A percentile compares a stretch with the other conserved stretches of the same genome.
phyloP scores from a whole-genome alignment of 176 grass and related monocot genomes.

The Echinochloa phyllopogon region DNA sequence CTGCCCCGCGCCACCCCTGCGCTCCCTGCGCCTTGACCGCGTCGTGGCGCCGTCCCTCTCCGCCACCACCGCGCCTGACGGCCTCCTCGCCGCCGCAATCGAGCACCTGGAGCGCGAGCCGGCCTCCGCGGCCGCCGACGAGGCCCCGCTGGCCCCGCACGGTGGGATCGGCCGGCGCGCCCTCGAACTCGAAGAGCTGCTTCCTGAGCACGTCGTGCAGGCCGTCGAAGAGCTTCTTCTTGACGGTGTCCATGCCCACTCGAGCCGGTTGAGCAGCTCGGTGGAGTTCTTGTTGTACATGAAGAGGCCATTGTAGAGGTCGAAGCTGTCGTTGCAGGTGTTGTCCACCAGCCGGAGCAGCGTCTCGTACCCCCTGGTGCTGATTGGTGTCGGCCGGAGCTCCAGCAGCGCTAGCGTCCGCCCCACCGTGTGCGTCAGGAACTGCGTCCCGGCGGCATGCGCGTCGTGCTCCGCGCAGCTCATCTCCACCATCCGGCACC shows the following conservation, averaged over 20 bases:
- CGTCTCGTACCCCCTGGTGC: conserved; percentile 67
- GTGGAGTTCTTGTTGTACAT: conserved; percentile 92
- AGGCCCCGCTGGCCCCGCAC: no score
- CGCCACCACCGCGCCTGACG: no score
- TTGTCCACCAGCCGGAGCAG: conserved; percentile 80
- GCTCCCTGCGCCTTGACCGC: no score
- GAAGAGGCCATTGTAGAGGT: conserved; percentile 90
- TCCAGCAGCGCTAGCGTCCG: conserved; percentile 53
- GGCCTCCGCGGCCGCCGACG: no score
- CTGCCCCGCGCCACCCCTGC: no score
- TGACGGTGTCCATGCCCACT: conserved; percentile 68
- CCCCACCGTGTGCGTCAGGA: conserved; percentile 84
- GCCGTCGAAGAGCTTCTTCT: conserved; percentile 67
- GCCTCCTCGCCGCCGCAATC: no score
- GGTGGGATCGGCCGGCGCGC: not conserved
- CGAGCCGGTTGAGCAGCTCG: conserved; percentile 72
- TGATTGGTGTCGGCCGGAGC: conserved; percentile 55
- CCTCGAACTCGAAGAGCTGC: conserved; percentile 64
- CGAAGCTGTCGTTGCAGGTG: conserved; percentile 92
- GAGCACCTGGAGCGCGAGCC: no score
- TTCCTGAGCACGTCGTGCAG: conserved; percentile 71
- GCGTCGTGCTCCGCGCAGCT: conserved; percentile 67
- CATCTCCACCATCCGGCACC: conserved; percentile 89
- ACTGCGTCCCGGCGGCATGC: conserved; percentile 72
- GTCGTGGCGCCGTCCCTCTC: no score